Conservation (phyloP, 1,139 yeast genomes). For the Lodderomyces theae region DNA sequence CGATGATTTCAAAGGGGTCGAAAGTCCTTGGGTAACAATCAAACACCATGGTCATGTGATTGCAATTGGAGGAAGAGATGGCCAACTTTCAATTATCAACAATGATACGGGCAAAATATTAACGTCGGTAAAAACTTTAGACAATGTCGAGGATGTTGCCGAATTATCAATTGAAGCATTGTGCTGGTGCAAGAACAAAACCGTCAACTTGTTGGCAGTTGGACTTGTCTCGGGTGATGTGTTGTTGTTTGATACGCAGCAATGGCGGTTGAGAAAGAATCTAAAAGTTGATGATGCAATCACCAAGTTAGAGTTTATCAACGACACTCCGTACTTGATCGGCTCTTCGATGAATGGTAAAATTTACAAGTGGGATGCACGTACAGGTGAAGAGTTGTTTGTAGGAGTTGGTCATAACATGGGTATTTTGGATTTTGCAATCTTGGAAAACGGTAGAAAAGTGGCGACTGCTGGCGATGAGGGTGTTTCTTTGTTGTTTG, state of each 20-base stretch:
- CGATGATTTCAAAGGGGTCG: conserved; percentile 62
- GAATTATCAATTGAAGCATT: conserved; percentile 86
- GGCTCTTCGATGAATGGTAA: conserved; percentile 84
- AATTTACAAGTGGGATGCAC: conserved; percentile 82
- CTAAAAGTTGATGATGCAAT: conserved; percentile 75
- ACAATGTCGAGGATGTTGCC: conserved; percentile 58
- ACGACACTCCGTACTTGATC: conserved; percentile 53
- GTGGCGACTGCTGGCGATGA: conserved; percentile 97
- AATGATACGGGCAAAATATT: conserved; percentile 70
- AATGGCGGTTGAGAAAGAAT: conserved; percentile 81
- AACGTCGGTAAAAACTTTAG: conserved; percentile 62
- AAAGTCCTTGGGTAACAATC: conserved; percentile 86
- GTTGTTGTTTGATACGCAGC: conserved; percentile 72
- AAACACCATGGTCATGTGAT: conserved; percentile 47
- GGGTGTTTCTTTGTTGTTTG: conserved; percentile 80
- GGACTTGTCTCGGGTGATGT: conserved; percentile 91
- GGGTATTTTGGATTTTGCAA: conserved; percentile 84
- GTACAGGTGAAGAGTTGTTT: conserved; percentile 75
- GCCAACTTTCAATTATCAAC: conserved; percentile 74
- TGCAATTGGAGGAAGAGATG: conserved; percentile 85
- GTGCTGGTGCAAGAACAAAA: conserved; percentile 68
- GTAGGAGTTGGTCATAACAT: conserved; percentile 89
- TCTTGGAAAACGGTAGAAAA: conserved; percentile 60
- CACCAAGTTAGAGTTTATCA: conserved; percentile 71
- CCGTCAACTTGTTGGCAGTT: conserved; percentile 63